Conservation (phyloP, 2,329 filamentous ascomycete species). For the Talaromyces piceae region DNA sequence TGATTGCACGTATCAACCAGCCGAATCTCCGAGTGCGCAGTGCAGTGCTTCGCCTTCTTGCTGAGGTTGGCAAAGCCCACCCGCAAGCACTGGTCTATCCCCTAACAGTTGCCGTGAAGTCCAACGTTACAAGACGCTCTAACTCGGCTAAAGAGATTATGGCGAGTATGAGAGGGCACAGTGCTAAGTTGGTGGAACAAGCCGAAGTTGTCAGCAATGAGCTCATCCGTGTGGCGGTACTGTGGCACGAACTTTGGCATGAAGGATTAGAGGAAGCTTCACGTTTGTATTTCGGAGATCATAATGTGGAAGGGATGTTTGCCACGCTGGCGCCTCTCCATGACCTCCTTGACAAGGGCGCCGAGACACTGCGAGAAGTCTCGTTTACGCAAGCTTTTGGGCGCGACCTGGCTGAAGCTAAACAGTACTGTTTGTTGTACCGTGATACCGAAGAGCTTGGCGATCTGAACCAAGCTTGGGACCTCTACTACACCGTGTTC, state of each 20-base stretch:
- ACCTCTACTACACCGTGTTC: slow-evolving; percentile 98
- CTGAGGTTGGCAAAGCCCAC: slow-evolving; percentile 87
- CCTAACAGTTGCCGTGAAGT: slow-evolving; percentile 96
- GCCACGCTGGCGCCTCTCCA: slow-evolving; percentile 82
- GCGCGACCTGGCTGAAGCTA: slow-evolving; percentile 85
- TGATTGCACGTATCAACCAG: slow-evolving; percentile 96
- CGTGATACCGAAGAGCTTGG: slow-evolving; percentile 80
- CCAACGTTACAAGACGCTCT: slow-evolving; percentile 74
- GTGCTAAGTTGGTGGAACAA: slow-evolving; percentile 84
- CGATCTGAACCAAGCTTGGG: slow-evolving; percentile 97
- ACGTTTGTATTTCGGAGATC: slow-evolving; percentile 91
- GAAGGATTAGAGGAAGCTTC: slow-evolving; percentile 96
- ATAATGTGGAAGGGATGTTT: slow-evolving; percentile 98
- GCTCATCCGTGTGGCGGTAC: slow-evolving; percentile 88
- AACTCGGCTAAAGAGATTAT: slow-evolving; percentile 88
- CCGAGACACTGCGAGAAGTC: slow-evolving; percentile 88
- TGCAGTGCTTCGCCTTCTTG: slow-evolving; percentile 84
- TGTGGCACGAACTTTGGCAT: slow-evolving; percentile 99
- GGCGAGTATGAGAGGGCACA: slow-evolving; percentile 96
- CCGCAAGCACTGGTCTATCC: slow-evolving; percentile 96
- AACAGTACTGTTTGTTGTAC: slow-evolving; percentile 93
- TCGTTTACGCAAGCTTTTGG: slow-evolving; percentile 98
- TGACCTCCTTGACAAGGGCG: slow-evolving; percentile 80
- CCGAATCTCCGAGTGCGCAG: slow-evolving; percentile 81
- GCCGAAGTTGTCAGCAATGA: slow-evolving; percentile 93